phyloP scores from a whole-genome alignment of 208 protist genomes.

The Acanthamoeba culbertsoni region DNA sequence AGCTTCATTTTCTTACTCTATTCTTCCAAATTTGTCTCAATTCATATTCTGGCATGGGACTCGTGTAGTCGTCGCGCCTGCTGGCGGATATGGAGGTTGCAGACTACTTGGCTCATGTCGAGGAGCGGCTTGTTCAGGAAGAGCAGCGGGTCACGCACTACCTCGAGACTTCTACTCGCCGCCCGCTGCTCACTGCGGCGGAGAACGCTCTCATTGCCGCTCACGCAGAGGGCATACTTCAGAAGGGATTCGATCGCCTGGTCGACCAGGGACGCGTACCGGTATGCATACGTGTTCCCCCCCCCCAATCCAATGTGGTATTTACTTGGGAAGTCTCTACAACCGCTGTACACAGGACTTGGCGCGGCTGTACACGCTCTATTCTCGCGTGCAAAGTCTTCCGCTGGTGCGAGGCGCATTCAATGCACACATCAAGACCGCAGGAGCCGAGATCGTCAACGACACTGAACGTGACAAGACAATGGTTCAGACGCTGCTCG shows the following conservation, averaged over 20 bases:
- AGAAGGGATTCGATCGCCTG: conserved; percentile 43
- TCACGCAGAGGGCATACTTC: conserved; percentile 65
- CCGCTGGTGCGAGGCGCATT: conserved; percentile 54
- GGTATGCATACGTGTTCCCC: not conserved
- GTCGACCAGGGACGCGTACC: not conserved
- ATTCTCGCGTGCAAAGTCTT: conserved; percentile 58
- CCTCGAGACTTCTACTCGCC: conserved; percentile 68
- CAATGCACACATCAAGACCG: conserved; percentile 67
- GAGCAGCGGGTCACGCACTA: conserved; percentile 72
- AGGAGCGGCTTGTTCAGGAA: conserved; percentile 71
- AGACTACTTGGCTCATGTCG: conserved; percentile 73
- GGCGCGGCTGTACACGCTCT: conserved; percentile 64
- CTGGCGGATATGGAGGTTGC: conserved; percentile 43
- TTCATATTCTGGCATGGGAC: not conserved
- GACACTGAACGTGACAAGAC: conserved; percentile 75
- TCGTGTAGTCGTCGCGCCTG: not conserved
- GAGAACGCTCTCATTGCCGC: conserved; percentile 70
- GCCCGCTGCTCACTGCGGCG: conserved; percentile 46
- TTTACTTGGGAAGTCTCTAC: not conserved
- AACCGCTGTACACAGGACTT: conserved; percentile 63
- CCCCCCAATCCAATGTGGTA: not conserved
- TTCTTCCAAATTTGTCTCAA: not conserved
- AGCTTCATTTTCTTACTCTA: not conserved
- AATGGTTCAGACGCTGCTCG: conserved; percentile 86
- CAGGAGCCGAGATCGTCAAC: conserved; percentile 67